Evolutionary conservation across 2,329 filamentous ascomycete species (phyloP).

Genomic region (Cadophora gregata): DNA sequence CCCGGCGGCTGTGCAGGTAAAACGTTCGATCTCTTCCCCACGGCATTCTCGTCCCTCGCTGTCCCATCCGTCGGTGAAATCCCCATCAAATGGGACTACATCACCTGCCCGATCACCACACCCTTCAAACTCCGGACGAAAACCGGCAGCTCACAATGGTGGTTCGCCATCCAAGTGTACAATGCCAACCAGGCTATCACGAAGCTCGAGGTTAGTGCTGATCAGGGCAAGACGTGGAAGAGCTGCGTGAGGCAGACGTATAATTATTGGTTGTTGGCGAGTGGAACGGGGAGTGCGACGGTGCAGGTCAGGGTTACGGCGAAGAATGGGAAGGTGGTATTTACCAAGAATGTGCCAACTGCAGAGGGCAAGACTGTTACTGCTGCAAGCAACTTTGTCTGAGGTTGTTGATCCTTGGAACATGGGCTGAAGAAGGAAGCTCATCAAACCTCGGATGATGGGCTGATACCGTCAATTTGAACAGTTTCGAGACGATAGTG

Average conservation of each 20-base stretch:
- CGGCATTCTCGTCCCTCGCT: slow-evolving; percentile 4
- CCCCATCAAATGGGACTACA: slow-evolving; percentile 17
- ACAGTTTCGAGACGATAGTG: not conserved
- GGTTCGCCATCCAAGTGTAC: slow-evolving; percentile 21
- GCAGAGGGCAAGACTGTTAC: slow-evolving; percentile 14
- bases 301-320: slow-evolving; percentile 18
- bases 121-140: slow-evolving; percentile 19
- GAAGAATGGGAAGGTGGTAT: slow-evolving; percentile 14
- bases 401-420: not conserved
- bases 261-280: slow-evolving; percentile 17
- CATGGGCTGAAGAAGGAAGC: not conserved
- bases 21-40: slow-evolving; percentile 19
- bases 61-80: slow-evolving; percentile 4
- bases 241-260: slow-evolving; percentile 12
- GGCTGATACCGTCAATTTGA: not conserved
- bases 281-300: slow-evolving; percentile 7
- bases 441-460: not conserved
- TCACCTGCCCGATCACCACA: slow-evolving; percentile 18
- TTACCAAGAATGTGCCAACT: slow-evolving; percentile 13
- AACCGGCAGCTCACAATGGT: slow-evolving; percentile 11
- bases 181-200: slow-evolving; percentile 21
- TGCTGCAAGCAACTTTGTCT: slow-evolving; percentile 15
- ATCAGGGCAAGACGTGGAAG: slow-evolving; percentile 5
- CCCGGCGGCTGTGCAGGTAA: slow-evolving; percentile 18
- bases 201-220: slow-evolving; percentile 11